Base-by-base conservation (phyloP, 2,329 filamentous ascomycete species). In the Fusarium pseudonygamai region DNA sequence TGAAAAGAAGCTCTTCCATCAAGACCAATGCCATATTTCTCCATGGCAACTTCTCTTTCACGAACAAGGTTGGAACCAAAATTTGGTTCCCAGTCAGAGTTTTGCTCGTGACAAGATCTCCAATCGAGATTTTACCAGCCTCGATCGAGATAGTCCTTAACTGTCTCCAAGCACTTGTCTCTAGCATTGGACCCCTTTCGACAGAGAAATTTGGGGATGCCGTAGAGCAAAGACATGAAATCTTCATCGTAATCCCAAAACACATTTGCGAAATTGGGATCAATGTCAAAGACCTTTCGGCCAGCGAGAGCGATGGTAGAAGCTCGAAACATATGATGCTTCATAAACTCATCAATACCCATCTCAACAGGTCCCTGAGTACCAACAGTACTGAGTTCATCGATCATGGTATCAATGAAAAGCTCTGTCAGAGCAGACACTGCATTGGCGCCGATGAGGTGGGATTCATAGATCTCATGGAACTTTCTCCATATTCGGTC, bases 61-160 rank as follows among this genome's bases (percentile, higher is more conserved):
- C 74, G 74, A 34, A 76, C 74, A 55, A 76, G 58, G 46, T 72
- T 76, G 10, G 74, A 76, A 22, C 74, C 74, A 56, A 76, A 76
- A 15, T 75, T 68, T 10, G 70, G 61, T 37, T 76, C 74, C 74
- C 74, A 76, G 7, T 73, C 67, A 8, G 62, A 64, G 18, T 73
- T 59, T 11, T 22, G 37, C 8, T 72, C 55, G 8, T 50, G 46
- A 28, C 57, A 64, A 20, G 37, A 24, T 47, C 20, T 45, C 72
- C 74, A 75, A 18, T 76, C 58, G 3, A 75, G 22, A 1, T 68
- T 56, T 26, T 67, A 12, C 73, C 73, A 75, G 3, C 65, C 74
- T 42, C 47, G 59, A 3, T 36, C 58, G 5, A 76, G 69, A 46
- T 76, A 76, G 3, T 32, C 26, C 32, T 64, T 73, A 0, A 73